phyloP scores from a whole-genome alignment of 108 stramenopile species.

The Aureococcus anophagefferens region DNA sequence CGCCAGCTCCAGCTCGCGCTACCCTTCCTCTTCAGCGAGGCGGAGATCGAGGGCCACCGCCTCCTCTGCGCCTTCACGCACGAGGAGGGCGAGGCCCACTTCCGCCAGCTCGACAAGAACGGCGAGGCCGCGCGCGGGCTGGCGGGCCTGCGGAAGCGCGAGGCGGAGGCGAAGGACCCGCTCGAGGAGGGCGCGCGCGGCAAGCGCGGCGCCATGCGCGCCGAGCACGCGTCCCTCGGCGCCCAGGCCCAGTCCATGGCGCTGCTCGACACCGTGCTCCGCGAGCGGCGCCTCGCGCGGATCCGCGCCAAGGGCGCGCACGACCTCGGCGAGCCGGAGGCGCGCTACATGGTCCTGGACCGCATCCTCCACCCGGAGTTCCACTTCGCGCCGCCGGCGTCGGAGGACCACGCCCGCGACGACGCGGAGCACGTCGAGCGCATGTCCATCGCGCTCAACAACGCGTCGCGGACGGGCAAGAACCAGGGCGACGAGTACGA shows the following conservation, averaged over 20 bases:
- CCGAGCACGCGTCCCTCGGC: no score
- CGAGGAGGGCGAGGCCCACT: conserved; percentile 18
- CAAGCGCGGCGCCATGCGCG: no score
- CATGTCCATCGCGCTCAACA: no score
- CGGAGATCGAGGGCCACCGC: conserved; percentile 21
- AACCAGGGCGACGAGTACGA: conserved; percentile 1
- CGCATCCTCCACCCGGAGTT: neutral
- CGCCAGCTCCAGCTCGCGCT: conserved; percentile 18
- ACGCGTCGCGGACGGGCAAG: neutral
- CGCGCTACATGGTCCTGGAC: neutral
- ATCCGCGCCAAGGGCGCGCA: neutral
- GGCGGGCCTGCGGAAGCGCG: neutral
- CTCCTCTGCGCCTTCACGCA: conserved; percentile 15
- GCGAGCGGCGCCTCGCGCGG: neutral
- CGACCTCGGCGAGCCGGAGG: neutral
- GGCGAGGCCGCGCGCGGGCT: neutral
- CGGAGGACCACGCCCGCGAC: no score
- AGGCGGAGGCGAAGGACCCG: neutral
- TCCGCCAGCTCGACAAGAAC: neutral
- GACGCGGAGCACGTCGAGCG: no score
- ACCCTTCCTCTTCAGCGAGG: conserved; percentile 14
- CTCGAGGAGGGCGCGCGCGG: neutral
- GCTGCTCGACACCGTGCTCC: neutral
- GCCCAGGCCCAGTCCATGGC: neutral
- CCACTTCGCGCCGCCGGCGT: neutral